phyloP scores from a whole-genome alignment of 2,329 filamentous ascomycete genomes.

The Orbilia brochopaga region DNA sequence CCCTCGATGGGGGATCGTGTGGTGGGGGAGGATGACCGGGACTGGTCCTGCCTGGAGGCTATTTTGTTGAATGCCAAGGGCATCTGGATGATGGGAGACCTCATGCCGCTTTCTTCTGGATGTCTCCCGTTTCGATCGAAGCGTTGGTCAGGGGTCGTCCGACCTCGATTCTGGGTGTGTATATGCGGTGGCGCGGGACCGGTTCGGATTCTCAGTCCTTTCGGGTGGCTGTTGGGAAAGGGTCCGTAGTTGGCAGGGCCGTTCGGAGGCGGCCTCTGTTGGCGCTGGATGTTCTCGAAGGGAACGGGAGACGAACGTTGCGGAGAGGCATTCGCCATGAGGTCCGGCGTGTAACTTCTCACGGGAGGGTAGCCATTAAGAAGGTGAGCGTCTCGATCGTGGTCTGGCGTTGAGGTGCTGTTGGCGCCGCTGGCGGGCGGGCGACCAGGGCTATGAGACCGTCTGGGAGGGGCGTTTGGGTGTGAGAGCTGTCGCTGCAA shows the following conservation, averaged over 20 bases:
- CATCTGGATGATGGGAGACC: slow-evolving; percentile 50
- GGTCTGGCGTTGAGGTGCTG: slow-evolving; percentile 6
- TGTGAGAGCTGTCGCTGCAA: slow-evolving; percentile 49
- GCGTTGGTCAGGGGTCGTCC: slow-evolving; percentile 33
- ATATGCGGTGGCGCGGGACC: slow-evolving; percentile 46
- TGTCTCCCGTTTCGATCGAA: slow-evolving; percentile 44
- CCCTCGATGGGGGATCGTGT: slow-evolving; percentile 41
- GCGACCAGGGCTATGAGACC: slow-evolving; percentile 37
- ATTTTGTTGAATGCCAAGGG: slow-evolving; percentile 51
- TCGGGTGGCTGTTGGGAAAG: slow-evolving; percentile 47
- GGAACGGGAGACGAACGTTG: slow-evolving; percentile 42
- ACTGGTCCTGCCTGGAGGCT: slow-evolving; percentile 45
- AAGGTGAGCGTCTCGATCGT: slow-evolving; percentile 15
- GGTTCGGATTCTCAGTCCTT: slow-evolving; percentile 48
- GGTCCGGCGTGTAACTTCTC: slow-evolving; percentile 36
- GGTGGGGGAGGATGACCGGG: slow-evolving; percentile 45
- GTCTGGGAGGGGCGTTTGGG: slow-evolving; percentile 38
- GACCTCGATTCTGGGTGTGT: slow-evolving; percentile 47
- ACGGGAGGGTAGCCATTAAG: slow-evolving; percentile 29
- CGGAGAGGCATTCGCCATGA: slow-evolving; percentile 43
- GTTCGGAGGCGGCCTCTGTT: slow-evolving; percentile 38
- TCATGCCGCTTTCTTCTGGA: slow-evolving; percentile 43
- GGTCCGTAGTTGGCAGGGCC: slow-evolving; percentile 40
- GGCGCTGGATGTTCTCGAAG: slow-evolving; percentile 33
- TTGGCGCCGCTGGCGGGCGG: slow-evolving; percentile 30